Base-by-base conservation (phyloP, 495 filamentous ascomycete species). In the Apodospora peruviana region DNA sequence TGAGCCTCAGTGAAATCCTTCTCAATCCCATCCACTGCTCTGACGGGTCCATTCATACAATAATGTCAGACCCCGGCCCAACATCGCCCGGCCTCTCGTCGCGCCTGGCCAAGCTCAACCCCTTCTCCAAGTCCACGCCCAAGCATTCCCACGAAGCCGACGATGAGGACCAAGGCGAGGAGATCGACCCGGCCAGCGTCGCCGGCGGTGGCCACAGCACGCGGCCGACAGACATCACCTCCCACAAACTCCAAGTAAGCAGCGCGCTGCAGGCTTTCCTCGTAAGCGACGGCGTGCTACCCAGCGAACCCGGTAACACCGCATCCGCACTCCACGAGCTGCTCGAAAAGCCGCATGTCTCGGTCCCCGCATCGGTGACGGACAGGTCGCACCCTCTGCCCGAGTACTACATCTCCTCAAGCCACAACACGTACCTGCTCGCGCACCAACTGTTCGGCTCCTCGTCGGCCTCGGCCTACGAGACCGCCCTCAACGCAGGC, bases 351-450 rank as follows among this genome's bases (percentile, higher is more conserved):
- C 64, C 68, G 4, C 67, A 76, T 41, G 68, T 78, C 43, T 22
- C 60, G 17, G 71, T 78, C 0, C 76, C 77, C 0, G 14, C 59
- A 0, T 35, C 59, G 19, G 56, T 78, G 1, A 54, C 64, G 0
- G 73, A 75, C 50, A 50, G 72, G 29, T 70, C 64, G 14, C 64
- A 74, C 47, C 71, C 76, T 0, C 55, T 79, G 11, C 66, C 77
- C 1, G 75, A 78, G 47, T 81, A 81, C 50, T 81, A 73, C 52
- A 72, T 81, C 57, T 74, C 84, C 37, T 88, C 84, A 23, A 91
- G 86, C 53, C 91, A 97, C 69, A 97, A 97, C 63, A 81, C 77
- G 0, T 81, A 81, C 50, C 62, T 81, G 40, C 62, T 73, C 42
- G 75, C 72, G 3, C 74, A 79, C 58, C 76, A 81, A 58, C 68